phyloP scores from a whole-genome alignment of 1,139 yeast genomes.

The Suhomyces atakaporum region DNA sequence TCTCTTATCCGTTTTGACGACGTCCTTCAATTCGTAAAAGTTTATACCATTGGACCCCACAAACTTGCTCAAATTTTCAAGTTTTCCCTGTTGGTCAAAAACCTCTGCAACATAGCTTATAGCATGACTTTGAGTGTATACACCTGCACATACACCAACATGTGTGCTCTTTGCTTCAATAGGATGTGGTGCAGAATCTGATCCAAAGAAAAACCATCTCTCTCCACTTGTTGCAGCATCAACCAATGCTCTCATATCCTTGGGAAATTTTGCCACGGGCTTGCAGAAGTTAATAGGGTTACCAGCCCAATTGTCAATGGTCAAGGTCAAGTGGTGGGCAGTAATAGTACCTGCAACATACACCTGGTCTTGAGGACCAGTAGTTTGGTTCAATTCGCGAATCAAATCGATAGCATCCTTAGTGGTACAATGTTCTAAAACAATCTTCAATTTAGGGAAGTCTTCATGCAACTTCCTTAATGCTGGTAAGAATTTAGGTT shows the following conservation, averaged over 20 bases:
- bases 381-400: slow-evolving; percentile 61
- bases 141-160: slow-evolving; percentile 94
- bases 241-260: slow-evolving; percentile 75
- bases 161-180: slow-evolving; percentile 72
- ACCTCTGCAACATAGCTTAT: slow-evolving; percentile 84
- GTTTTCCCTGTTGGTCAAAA: slow-evolving; percentile 65
- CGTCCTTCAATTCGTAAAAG: slow-evolving; percentile 57
- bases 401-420: slow-evolving; percentile 82
- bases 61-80: slow-evolving; percentile 69
- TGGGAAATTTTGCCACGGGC: slow-evolving; percentile 94
- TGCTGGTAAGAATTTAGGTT: slow-evolving; percentile 91
- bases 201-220: slow-evolving; percentile 93
- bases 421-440: slow-evolving; percentile 94
- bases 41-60: slow-evolving; percentile 71
- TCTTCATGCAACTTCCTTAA: slow-evolving; percentile 71
- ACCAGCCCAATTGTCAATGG: slow-evolving; percentile 96
- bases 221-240: slow-evolving; percentile 90
- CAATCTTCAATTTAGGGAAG: slow-evolving; percentile 85
- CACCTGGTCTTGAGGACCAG: slow-evolving; percentile 42
- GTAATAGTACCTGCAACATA: slow-evolving; percentile 91
- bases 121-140: slow-evolving; percentile 84
- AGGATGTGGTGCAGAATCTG: slow-evolving; percentile 98
- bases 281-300: slow-evolving; percentile 93
- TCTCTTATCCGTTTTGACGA: slow-evolving; percentile 48
- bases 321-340: slow-evolving; percentile 88